Base-by-base conservation (phyloP, 1,284 basidiomycete genomes). In the Leccinum fallax region DNA sequence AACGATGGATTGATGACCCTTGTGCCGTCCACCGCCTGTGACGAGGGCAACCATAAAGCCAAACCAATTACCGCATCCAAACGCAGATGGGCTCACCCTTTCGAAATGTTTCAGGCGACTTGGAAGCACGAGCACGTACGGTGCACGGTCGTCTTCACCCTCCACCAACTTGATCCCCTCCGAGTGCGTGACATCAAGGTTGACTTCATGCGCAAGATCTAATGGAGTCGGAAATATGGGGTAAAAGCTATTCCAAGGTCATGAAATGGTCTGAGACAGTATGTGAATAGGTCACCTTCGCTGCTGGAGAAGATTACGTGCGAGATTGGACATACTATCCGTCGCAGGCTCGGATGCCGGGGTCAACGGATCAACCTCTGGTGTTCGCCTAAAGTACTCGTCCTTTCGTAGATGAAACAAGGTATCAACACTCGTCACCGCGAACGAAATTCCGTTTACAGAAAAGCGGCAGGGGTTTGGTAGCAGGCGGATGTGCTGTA, bases 221-320 rank as follows among this genome's bases (percentile, higher is more conserved):
- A 84, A 74, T 0, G 97, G 94, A 0, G 89, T 84, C 3, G 97
- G 97, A 74, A 97, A 98, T 52, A 98, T 76, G 0, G 97, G 97
- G 75, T 99, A 99, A 78, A 98, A 97, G 71, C 91, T 95, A 65
- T 19, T 16, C 34, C 15, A 40, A 5, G 13, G 5, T 2, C 15
- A 16, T 66, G 28, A 75, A 59, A 55, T 3, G 11, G 24, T n/a
- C 8, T 19, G 53, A 2, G 24, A 24, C 10, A 24, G 13, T 10
- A 28, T 11, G 57, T 1, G 4, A 36, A 57, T 32, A 38, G 19
- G 76, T 49, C 63, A 93, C 94, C 89, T 94, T 70, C 94, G 82
- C 71, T 99, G 97, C 58, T 92, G 85, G 8, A 98, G 78, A 6
- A 99, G 70, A 69, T 95, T 90, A 19, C 95, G 83, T 64, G 90